Base-by-base conservation (phyloP, 208 protist genomes). In the Wallacemonas sp. region DNA sequence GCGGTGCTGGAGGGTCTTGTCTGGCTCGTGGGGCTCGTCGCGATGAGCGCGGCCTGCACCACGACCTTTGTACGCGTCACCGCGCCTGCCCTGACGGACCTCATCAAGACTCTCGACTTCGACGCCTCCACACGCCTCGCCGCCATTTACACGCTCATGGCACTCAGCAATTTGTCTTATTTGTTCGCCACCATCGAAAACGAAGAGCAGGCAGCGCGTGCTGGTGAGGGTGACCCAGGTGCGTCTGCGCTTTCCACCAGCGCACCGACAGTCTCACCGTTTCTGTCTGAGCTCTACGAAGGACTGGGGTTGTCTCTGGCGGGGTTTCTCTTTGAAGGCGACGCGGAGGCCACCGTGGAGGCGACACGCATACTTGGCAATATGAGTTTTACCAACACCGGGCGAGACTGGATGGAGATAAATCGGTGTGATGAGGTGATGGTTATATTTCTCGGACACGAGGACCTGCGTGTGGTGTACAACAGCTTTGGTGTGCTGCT, bases 391-490 rank as follows among this genome's bases (percentile, higher is more conserved):
- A 94, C 84, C 11, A 89, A 86, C 77, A 68, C 68, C 27, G 88
- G 88, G 30, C 79, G 84, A 8, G 84, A 91, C 65, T 94, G 88
- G 85, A 86, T 94, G 74, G 84, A 94, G 71, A 65, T 54, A 5
- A 87, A 91, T 56, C 60, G 56, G 1, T 94, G 88, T 55, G 88
- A 94, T 69, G 88, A 94, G 73, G 82, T 94, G n/a, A 55, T 81
- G 15, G 72, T 90, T 12, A 54, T 94, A 11, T 91, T 94, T 61
- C 75, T 90, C 31, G 84, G 83, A 1, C 88, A 94, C 58, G 84
- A 91, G 61, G 88, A 94, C 62, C 73, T 86, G 17, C 84, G 88
- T 21, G 63, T 94, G 36, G 84, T 87, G 44, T 94, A 91, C 69
- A 91, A 91, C 76, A 91, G 82, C 64, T 90, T 86, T 59, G 88